A percentile compares a stretch with the other conserved stretches of the same genome.
Evolutionary conservation across 371 early-diverging fungal genomes (phyloP).

Genomic region (Quaeritorhiza haematococci): DNA sequence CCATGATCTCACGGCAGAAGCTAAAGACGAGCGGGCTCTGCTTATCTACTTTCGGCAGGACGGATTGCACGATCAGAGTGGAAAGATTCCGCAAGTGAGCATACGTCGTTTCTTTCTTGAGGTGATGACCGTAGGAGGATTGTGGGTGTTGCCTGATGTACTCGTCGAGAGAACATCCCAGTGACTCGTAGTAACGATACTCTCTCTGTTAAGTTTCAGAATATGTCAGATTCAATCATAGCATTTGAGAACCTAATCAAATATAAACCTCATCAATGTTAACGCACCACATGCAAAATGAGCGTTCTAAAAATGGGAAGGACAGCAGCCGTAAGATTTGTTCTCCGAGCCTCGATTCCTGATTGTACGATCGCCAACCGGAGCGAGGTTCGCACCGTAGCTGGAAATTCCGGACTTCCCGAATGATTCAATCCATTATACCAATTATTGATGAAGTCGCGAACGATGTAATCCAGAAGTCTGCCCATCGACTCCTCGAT

Average conservation of each 20-base stretch:
- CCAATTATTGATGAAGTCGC: conserved; percentile 33
- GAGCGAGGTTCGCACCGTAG: conserved; percentile 14
- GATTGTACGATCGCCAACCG: conserved; percentile 15
- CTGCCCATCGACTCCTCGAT: conserved; percentile 13
- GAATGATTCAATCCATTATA: conserved; percentile 27
- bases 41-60: conserved; percentile 24
- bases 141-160: conserved; percentile 19
- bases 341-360: conserved; percentile 8
- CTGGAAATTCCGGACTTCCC: conserved; percentile 25
- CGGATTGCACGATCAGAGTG: conserved; percentile 16
- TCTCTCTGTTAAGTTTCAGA: conserved; percentile 13
- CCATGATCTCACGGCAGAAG: conserved; percentile 32
- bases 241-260: neutral
- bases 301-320: conserved; percentile 22
- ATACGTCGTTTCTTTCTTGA: conserved; percentile 3
- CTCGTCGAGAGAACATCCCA: conserved; percentile 16
- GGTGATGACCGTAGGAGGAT: conserved; percentile 21
- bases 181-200: conserved; percentile 23
- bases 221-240: neutral
- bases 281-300: conserved; percentile 21
- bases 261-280: too few species aligned
- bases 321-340: conserved; percentile 12
- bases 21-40: conserved; percentile 27
- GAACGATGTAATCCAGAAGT: conserved; percentile 19
- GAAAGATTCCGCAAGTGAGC: conserved; percentile 25